These are phyloP conservation scores for Microbotryum intermedium DNA, from an alignment of 1,284 basidiomycete species.

Conservation along the genomic window DNA sequence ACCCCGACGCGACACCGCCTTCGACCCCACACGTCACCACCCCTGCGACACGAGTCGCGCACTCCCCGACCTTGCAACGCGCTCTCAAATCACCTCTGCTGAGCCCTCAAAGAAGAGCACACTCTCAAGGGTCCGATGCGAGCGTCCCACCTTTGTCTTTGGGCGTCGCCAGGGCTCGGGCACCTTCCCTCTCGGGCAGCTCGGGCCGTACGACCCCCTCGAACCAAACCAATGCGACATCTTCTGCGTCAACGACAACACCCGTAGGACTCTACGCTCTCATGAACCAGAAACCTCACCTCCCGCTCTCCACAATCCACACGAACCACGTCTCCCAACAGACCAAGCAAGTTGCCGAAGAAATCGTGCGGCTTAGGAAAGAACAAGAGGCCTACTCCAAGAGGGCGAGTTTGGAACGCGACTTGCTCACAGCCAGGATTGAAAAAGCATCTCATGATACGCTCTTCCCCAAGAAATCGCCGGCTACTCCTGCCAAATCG, in stretches of 20 bases:
- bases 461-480: not conserved
- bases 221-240: not conserved
- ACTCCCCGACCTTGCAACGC: conserved; percentile 22
- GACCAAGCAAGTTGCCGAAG: conserved; percentile 17
- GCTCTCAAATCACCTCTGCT: conserved; percentile 16
- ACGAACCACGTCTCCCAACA: not conserved
- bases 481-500: not conserved
- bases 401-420: conserved; percentile 13
- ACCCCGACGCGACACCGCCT: not conserved
- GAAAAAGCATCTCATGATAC: not conserved
- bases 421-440: conserved; percentile 12
- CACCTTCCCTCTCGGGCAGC: conserved; percentile 8
- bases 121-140: conserved; percentile 5
- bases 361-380: conserved; percentile 17
- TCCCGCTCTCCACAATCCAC: not conserved
- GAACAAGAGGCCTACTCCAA: conserved; percentile 15
- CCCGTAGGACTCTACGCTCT: not conserved
- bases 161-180: conserved; percentile 7
- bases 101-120: conserved; percentile 16
- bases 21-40: not conserved
- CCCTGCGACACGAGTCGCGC: not conserved
- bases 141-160: conserved; percentile 16
- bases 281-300: not conserved
- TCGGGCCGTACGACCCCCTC: not conserved
- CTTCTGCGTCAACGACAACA: not conserved